Evolutionary conservation across 352 stramenopile species (phyloP).

Genomic region (Phytopythium aichiense): DNA sequence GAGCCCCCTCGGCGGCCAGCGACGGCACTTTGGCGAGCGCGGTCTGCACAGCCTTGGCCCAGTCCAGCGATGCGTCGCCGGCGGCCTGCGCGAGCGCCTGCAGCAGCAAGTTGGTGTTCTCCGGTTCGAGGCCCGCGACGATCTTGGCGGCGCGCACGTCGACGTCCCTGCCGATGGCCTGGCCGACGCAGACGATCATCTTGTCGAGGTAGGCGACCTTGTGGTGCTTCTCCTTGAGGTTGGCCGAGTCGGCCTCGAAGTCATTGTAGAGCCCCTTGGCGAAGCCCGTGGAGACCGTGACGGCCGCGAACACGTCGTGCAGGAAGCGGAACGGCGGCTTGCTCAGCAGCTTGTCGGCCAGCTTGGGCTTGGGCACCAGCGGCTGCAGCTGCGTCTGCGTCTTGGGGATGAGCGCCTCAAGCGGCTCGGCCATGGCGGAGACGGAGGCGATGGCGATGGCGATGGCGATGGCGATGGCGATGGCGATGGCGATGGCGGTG

Average conservation of each 20-base stretch:
- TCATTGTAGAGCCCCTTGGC: constrained; percentile 77
- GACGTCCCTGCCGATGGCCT: constrained; percentile 56
- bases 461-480: neutral
- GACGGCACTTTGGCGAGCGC: constrained; percentile 65
- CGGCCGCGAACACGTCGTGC: constrained; percentile 91
- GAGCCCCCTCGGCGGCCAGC: constrained; percentile 42
- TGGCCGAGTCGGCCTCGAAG: constrained; percentile 70
- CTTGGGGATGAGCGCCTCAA: constrained; percentile 67
- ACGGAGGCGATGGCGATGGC: neutral
- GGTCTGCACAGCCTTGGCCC: constrained; percentile 53
- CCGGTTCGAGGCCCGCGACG: constrained; percentile 74
- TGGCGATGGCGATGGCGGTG: constrained; percentile 34
- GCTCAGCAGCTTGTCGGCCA: constrained; percentile 92
- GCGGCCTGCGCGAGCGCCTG: constrained; percentile 59
- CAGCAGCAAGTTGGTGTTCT: constrained; percentile 84
- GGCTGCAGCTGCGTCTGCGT: constrained; percentile 84
- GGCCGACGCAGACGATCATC: constrained; percentile 77
- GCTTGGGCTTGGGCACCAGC: constrained; percentile 92
- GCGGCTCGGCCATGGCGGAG: constrained; percentile 41
- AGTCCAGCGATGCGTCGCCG: constrained; percentile 60
- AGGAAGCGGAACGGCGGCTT: constrained; percentile 97
- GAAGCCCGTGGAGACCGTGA: constrained; percentile 87
- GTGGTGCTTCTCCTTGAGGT: constrained; percentile 85
- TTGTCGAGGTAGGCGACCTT: constrained; percentile 86
- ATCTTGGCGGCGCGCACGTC: constrained; percentile 84